A percentile compares a stretch with the other conserved stretches of the same genome.
Conservation (phyloP, 306 rosid species). For the Prunus armeniaca region DNA sequence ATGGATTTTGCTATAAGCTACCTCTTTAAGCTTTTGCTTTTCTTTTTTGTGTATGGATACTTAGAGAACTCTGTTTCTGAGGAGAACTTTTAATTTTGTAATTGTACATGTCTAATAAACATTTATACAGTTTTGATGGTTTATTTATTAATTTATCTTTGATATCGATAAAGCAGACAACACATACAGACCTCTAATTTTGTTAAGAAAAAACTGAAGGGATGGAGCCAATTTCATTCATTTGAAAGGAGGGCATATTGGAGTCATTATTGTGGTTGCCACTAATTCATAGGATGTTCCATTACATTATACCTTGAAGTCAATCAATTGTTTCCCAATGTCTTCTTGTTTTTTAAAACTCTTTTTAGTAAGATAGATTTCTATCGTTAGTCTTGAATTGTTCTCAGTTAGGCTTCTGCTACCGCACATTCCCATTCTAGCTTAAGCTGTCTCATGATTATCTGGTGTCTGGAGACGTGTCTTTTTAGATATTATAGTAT, state of each 20-base stretch:
- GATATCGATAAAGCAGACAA: not conserved
- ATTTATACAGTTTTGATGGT: too few species aligned
- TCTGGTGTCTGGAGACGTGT: not conserved
- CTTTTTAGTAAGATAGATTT: not conserved
- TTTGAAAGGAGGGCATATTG: not conserved
- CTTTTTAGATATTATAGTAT: not conserved
- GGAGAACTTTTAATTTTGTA: constrained; percentile 26
- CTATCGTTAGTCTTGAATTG: not conserved
- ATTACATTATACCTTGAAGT: not conserved
- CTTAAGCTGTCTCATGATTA: not conserved
- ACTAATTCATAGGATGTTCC: not conserved
- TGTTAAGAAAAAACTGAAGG: not conserved
- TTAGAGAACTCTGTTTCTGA: constrained; percentile 59
- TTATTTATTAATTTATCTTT: not conserved
- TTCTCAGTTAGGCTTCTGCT: not conserved
- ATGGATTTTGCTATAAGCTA: too few species aligned
- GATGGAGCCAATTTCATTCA: not conserved
- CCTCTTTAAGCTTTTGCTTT: too few species aligned
- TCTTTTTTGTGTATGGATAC: not conserved
- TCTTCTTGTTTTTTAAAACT: not conserved
- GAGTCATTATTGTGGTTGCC: not conserved
- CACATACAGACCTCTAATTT: not conserved
- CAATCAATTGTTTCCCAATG: not conserved
- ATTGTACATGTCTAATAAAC: not conserved
- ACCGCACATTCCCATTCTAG: not conserved